Conservation (phyloP, 306 rosid species). For the Canavalia gladiata region DNA sequence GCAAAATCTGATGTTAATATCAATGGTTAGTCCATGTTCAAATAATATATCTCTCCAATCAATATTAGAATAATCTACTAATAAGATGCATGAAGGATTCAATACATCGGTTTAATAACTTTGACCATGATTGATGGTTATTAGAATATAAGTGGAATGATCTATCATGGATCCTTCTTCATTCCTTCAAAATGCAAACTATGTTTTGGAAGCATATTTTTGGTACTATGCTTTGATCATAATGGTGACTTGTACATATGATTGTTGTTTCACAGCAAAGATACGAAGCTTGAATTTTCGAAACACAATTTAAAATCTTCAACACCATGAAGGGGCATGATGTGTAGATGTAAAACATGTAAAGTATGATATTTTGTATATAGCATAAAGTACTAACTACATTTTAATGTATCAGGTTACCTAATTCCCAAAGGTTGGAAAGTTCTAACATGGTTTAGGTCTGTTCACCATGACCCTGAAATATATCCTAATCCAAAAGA, state of each 20-base stretch:
- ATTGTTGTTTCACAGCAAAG: background rate
- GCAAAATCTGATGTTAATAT: conserved; percentile 73
- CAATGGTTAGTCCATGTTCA: conserved; percentile 56
- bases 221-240: no score
- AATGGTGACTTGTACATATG: background rate
- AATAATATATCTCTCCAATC: background rate
- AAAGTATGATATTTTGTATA: background rate
- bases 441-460: conserved; percentile 73
- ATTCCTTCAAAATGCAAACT: no score
- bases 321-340: background rate
- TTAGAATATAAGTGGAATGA: background rate
- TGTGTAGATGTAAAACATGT: background rate
- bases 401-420: conserved; percentile 59
- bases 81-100: background rate
- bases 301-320: background rate
- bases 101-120: conserved; percentile 9
- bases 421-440: conserved; percentile 83
- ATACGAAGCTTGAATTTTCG: background rate
- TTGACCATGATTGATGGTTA: conserved; percentile 55
- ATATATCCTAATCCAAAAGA: conserved; percentile 68
- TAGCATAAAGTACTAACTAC: background rate
- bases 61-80: background rate
- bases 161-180: background rate
- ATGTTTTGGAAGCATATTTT: no score
- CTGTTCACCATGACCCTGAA: conserved; percentile 73